Conservation (phyloP, 73 alveolate species). For the Stentor roeselii region DNA sequence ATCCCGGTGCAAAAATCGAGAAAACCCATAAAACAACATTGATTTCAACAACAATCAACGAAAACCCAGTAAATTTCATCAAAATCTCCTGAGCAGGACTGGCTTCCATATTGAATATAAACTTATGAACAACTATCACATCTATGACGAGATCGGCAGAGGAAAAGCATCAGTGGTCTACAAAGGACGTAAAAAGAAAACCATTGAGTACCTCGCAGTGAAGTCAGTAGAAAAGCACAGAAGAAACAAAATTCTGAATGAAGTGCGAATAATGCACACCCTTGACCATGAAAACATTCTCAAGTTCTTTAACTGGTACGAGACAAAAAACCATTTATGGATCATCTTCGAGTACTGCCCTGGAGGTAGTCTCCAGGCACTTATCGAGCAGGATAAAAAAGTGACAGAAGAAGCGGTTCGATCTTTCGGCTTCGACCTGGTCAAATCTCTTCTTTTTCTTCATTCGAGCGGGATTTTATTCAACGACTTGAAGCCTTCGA, state of each 20-base stretch:
- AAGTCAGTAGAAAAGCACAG: conserved; percentile 86
- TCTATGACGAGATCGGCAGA: conserved; percentile 86
- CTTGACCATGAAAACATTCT: conserved; percentile 65
- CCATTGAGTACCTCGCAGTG: conserved; percentile 91
- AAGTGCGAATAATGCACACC: conserved; percentile 39
- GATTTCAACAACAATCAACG: too few relatives aligned
- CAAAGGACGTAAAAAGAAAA: conserved; percentile 95
- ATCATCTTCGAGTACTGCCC: conserved; percentile 92
- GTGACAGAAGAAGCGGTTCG: conserved; percentile 66
- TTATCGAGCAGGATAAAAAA: conserved; percentile 76
- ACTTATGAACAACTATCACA: conserved; percentile 83
- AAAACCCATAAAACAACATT: too few relatives aligned
- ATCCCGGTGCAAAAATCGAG: too few relatives aligned
- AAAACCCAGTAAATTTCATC: too few relatives aligned
- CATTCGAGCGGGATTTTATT: conserved; percentile 95
- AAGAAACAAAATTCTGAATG: conserved; percentile 73
- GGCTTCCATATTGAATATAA: conserved; percentile 22
- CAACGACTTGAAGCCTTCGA: conserved; percentile 97
- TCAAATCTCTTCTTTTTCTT: conserved; percentile 44
- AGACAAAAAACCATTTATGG: conserved; percentile 93
- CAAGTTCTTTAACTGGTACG: conserved; percentile 82
- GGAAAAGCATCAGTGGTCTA: conserved; percentile 87
- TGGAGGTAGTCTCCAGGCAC: conserved; percentile 79
- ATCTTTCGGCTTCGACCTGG: conserved; percentile 50
- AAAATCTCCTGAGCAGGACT: too few relatives aligned